Evolutionary conservation across 306 rosid genomes (phyloP).

Genomic region (Pyrus communis): DNA sequence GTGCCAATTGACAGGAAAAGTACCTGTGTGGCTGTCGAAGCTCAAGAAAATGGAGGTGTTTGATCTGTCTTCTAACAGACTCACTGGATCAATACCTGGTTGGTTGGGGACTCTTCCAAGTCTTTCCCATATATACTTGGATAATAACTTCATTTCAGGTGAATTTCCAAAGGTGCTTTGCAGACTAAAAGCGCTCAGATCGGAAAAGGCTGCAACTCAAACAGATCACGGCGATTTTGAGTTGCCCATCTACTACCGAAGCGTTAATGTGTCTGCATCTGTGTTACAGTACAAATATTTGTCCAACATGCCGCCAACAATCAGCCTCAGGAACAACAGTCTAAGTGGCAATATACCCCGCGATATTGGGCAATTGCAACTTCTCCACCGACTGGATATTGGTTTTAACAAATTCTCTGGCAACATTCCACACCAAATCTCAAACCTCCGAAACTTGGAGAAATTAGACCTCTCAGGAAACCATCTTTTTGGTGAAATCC

Average conservation of each 20-base stretch:
- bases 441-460: not conserved
- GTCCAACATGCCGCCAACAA: not conserved
- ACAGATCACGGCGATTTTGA: not conserved
- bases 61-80: not conserved
- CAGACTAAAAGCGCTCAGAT: not conserved
- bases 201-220: not conserved
- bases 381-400: not conserved
- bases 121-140: not conserved
- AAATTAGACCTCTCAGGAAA: not conserved
- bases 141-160: not conserved
- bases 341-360: not conserved
- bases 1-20: not conserved
- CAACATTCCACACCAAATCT: not conserved
- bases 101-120: not conserved
- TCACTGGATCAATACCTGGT: not conserved
- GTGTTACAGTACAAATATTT: not conserved
- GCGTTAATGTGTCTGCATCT: not conserved
- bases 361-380: not conserved
- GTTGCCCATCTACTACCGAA: not conserved
- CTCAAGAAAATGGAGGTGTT: not conserved
- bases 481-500: not conserved
- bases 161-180: slow-evolving; percentile 2
- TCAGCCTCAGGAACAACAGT: not conserved
- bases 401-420: not conserved
- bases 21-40: not conserved